Conservation (phyloP, 2,329 filamentous ascomycete species). For the Pseudocercospora vitis region DNA sequence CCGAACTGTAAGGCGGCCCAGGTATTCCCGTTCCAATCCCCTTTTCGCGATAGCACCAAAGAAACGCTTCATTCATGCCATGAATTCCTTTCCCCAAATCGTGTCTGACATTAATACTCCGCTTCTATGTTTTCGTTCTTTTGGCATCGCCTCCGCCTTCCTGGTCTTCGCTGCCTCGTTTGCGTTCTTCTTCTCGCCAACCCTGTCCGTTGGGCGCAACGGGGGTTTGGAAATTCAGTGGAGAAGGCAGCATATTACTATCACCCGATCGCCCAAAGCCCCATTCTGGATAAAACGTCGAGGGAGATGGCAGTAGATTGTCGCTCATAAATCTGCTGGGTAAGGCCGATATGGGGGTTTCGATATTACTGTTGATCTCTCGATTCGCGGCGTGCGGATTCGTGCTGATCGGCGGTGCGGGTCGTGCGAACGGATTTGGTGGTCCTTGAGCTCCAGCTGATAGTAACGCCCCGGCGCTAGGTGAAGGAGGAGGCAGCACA, state of each 20-base stretch:
- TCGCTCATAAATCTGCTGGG: slow-evolving; percentile 88
- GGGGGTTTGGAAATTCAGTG: slow-evolving; percentile 89
- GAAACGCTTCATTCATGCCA: too few relatives aligned
- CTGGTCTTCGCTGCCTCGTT: slow-evolving; percentile 30
- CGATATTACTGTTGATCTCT: slow-evolving; percentile 50
- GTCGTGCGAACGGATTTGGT: slow-evolving; percentile 91
- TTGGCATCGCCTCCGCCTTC: slow-evolving; percentile 29
- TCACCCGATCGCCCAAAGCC: slow-evolving; percentile 61
- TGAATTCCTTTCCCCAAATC: background rate
- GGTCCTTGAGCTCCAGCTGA: slow-evolving; percentile 90
- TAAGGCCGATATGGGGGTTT: slow-evolving; percentile 90
- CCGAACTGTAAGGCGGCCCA: too few relatives aligned
- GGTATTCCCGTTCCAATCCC: too few relatives aligned
- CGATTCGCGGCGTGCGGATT: slow-evolving; percentile 41
- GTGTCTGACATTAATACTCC: too few relatives aligned
- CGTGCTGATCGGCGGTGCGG: slow-evolving; percentile 68
- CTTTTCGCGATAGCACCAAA: too few relatives aligned
- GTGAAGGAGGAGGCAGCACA: slow-evolving; percentile 88
- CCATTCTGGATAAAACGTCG: slow-evolving; percentile 91
- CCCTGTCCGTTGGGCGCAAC: slow-evolving; percentile 45
- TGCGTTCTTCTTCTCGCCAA: slow-evolving; percentile 44
- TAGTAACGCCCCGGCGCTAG: slow-evolving; percentile 78
- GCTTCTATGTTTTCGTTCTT: slow-evolving; percentile 24
- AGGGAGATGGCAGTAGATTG: slow-evolving; percentile 85
- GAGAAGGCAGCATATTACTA: slow-evolving; percentile 82